These are phyloP conservation scores for Leucosporidium scottii DNA, from an alignment of 768 basidiomycete genomes.

Conservation along the genomic window DNA sequence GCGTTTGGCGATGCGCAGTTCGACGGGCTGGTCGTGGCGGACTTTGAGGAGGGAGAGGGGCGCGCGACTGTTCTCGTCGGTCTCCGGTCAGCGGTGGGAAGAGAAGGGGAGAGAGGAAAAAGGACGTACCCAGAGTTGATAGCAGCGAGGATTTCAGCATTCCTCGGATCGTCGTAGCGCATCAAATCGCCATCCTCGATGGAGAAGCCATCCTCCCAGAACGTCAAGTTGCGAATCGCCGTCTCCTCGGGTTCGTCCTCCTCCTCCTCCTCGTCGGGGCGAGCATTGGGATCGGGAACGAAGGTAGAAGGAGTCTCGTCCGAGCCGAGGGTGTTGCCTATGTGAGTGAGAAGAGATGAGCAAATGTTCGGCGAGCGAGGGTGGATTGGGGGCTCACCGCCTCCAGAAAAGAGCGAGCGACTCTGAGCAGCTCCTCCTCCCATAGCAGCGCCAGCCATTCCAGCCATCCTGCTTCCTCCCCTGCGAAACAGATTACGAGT, in stretches of 20 bases:
- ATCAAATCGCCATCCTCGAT: constrained; percentile 81
- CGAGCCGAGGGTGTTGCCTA: constrained; percentile 77
- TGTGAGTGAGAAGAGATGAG: constrained; percentile 48
- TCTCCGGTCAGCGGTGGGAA: background rate
- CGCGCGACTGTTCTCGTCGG: constrained; percentile 53
- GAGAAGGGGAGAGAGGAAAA: background rate
- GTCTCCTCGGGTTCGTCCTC: constrained; percentile 50
- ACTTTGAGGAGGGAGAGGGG: constrained; percentile 72
- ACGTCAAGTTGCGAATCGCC: constrained; percentile 67
- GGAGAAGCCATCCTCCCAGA: constrained; percentile 90
- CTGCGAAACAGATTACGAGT: background rate
- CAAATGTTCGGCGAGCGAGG: constrained; percentile 40
- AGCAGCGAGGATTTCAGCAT: constrained; percentile 61
- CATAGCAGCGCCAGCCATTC: constrained; percentile 7
- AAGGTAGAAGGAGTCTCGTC: constrained; percentile 66
- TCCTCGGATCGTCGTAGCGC: constrained; percentile 70
- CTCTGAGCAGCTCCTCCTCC: constrained; percentile 2
- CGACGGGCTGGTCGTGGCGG: constrained; percentile 67
- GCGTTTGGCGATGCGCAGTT: constrained; percentile 68
- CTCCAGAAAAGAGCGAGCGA: constrained; percentile 16
- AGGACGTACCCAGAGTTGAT: constrained; percentile 65
- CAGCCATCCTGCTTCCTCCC: constrained; percentile 9
- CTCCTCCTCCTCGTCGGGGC: constrained; percentile 37
- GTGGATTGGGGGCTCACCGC: constrained; percentile 33
- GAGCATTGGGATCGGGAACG: constrained; percentile 60